These are phyloP conservation scores for Arachis monticola DNA, from an alignment of 331 rosid species.

Conservation along the genomic window DNA sequence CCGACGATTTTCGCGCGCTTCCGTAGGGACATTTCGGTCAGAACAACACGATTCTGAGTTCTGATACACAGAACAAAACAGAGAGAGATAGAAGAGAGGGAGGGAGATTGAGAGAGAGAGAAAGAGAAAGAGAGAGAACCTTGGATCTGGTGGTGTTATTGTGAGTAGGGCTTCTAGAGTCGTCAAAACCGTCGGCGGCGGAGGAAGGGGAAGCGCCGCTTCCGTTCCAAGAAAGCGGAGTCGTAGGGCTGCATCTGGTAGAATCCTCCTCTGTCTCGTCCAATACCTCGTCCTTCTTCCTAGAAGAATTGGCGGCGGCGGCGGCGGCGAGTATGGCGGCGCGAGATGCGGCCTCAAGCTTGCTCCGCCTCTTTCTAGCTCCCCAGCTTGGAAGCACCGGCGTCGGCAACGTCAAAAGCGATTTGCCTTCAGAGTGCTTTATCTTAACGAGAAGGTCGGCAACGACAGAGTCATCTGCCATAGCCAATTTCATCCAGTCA, in stretches of 20 bases:
- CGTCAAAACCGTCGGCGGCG: slow-evolving; percentile 76
- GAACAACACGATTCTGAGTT: neutral
- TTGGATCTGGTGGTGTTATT: slow-evolving; percentile 74
- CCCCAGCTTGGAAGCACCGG: neutral
- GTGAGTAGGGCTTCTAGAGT: slow-evolving; percentile 49
- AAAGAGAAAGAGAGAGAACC: slow-evolving; percentile 46
- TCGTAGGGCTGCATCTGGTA: slow-evolving; percentile 84
- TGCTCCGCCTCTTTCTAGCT: neutral
- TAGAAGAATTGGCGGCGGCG: slow-evolving; percentile 42
- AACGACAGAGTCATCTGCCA: slow-evolving; percentile 62
- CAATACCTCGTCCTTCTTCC: neutral
- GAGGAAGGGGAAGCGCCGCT: slow-evolving; percentile 66
- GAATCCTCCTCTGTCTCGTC: slow-evolving; percentile 16
- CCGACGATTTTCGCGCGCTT: slow-evolving; percentile 2
- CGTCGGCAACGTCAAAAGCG: neutral
- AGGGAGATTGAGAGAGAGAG: too few species aligned
- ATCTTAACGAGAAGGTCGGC: slow-evolving; percentile 62
- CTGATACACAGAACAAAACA: too few species aligned
- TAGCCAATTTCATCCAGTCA: slow-evolving; percentile 70
- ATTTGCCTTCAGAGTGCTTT: slow-evolving; percentile 44
- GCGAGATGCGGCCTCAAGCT: neutral
- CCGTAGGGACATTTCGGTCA: slow-evolving; percentile 19
- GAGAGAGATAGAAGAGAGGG: too few species aligned
- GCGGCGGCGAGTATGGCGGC: neutral
- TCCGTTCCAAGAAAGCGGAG: slow-evolving; percentile 93